These are phyloP conservation scores for Penicillium sp. DNA, from an alignment of 2,329 filamentous ascomycete species.

Conservation along the genomic window DNA sequence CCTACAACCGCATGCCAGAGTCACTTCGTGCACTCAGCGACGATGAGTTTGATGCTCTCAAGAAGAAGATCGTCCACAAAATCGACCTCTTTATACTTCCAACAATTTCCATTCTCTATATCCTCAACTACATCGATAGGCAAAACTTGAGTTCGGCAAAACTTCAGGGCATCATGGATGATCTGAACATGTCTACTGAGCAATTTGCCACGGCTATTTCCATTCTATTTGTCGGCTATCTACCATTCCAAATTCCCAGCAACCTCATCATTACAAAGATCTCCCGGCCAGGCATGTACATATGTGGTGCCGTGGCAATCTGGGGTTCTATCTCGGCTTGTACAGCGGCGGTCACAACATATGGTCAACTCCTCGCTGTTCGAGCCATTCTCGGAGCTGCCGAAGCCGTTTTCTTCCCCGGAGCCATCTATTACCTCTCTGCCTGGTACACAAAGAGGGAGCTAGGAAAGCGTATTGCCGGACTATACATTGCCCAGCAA, in stretches of 20 bases:
- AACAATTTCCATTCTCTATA: constrained; percentile 40
- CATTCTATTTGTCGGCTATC: constrained; percentile 31
- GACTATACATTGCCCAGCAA: constrained; percentile 31
- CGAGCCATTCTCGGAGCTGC: constrained; percentile 63
- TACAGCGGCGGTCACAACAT: constrained; percentile 55
- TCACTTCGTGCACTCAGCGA: constrained; percentile 24
- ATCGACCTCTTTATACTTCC: constrained; percentile 34
- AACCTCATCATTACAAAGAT: constrained; percentile 55
- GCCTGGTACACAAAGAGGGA: constrained; percentile 44
- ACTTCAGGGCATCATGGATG: constrained; percentile 43
- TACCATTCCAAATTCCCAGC: constrained; percentile 44
- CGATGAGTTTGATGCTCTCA: constrained; percentile 25
- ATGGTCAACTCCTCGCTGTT: constrained; percentile 54
- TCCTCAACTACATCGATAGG: constrained; percentile 45
- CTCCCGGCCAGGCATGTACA: constrained; percentile 52
- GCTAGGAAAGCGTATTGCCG: constrained; percentile 32
- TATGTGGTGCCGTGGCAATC: constrained; percentile 55
- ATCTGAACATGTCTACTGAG: constrained; percentile 39
- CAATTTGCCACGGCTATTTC: constrained; percentile 36
- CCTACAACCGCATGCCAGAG: constrained; percentile 27
- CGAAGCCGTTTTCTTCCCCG: constrained; percentile 61
- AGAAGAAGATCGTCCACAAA: constrained; percentile 30
- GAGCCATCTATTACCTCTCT: constrained; percentile 42
- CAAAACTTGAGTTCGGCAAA: constrained; percentile 42
- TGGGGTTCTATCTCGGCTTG: constrained; percentile 63